These are phyloP conservation scores for Vanderwaltozyma tropicalis DNA, from an alignment of 805 yeast genomes.

Conservation along the genomic window DNA sequence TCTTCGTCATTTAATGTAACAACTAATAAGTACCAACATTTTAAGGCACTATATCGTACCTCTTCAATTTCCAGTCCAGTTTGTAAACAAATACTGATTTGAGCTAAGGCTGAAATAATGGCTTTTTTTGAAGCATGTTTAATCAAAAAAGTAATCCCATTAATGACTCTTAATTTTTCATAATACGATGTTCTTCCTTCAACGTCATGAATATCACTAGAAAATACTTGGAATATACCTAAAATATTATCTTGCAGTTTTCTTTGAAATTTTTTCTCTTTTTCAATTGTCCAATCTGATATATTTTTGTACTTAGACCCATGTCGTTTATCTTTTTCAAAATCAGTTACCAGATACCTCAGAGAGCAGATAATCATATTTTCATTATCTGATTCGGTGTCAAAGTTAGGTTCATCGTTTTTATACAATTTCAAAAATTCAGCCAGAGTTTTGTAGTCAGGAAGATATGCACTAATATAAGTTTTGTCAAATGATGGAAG, in stretches of 20 bases:
- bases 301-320: constrained; percentile 21
- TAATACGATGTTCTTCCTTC: constrained; percentile 62
- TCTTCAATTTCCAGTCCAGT: constrained; percentile 57
- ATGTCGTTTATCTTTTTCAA: constrained; percentile 20
- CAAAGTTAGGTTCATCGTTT: constrained; percentile 9
- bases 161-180: constrained; percentile 59
- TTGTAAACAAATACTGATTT: constrained; percentile 76
- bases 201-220: constrained; percentile 66
- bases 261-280: constrained; percentile 27
- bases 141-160: constrained; percentile 63
- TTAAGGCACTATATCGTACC: constrained; percentile 50
- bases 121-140: constrained; percentile 38
- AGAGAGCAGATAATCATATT: constrained; percentile 20
- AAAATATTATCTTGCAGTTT: constrained; percentile 51
- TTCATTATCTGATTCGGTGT: constrained; percentile 12
- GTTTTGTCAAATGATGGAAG: constrained; percentile 23
- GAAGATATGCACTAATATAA: constrained; percentile 19
- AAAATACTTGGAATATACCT: constrained; percentile 68
- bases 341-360: constrained; percentile 20
- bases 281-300: constrained; percentile 18
- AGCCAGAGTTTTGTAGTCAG: constrained; percentile 26
- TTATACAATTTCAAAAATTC: constrained; percentile 24
- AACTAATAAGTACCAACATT: constrained; percentile 59
- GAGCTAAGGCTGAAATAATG: constrained; percentile 65
- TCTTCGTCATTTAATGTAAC: constrained; percentile 45